Evolutionary conservation across 1,139 yeast genomes (phyloP), one percentile per base, ranked within the genome.

Genomic region (Suhomyces wounanorum): DNA sequence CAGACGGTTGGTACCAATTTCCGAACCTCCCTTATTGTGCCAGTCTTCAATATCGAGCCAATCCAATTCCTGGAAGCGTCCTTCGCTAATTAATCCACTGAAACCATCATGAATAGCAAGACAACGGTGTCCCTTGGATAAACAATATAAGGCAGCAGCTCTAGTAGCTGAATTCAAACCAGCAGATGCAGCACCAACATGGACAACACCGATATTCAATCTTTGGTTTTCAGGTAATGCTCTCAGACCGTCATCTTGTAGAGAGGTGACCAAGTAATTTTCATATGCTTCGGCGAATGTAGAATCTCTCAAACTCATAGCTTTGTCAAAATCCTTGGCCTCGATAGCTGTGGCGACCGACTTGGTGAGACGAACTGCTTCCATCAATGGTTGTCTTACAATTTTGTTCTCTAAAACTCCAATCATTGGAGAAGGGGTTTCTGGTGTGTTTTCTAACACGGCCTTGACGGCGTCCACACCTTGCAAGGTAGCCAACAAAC

Each of bases 391-490:
- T 64, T 78, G 79, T 54, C 89, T 76, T 43, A 84, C 85, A 57
- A 87, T 82, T 61, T 85, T 83, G 67, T 87, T 87, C 63, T 86
- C 92, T 51, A 78, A 75, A 56, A 87, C 78, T 54, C 88, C 90
- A 66, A 87, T 87, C 76, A 87, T 78, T 51, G 92, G 94, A 11
- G 90, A 84, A 44, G 89, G 89, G 13, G 87, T 84, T 1, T 79
- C 81, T 31, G 90, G 91, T 1, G 86, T 82, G 57, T 81, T 70
- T 51, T 84, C 88, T 62, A 87, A 73, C 13, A 87, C 87, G 0
- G 92, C 92, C 58, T 82, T 82, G 21, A 87, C 91, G 2, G 95
- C 94, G 57, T 87, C 94, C 49, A 87, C 92, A 68, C 94, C 95
- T 71, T 87, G 95, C 54, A 87, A 63, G 16, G 95, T 87, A 30